These are phyloP conservation scores for Aspergillus homomorphus DNA, from an alignment of 495 filamentous ascomycete genomes.

Conservation along the genomic window DNA sequence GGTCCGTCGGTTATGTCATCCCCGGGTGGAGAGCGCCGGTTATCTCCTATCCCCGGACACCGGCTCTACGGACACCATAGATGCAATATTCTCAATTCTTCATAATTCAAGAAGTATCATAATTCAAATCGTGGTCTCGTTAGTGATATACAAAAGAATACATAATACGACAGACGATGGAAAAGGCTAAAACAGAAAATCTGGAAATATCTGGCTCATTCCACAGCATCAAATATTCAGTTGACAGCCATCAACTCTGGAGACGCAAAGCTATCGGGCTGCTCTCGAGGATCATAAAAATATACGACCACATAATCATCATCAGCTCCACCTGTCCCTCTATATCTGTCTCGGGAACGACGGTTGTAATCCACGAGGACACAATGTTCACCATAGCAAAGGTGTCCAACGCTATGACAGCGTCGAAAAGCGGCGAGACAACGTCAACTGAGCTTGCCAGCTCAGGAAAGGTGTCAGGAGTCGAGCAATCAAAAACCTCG, in stretches of 20 bases:
- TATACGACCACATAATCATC: neutral
- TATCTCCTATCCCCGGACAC: slow-evolving; percentile 17
- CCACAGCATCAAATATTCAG: neutral
- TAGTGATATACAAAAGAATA: neutral
- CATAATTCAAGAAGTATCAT: neutral
- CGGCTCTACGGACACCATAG: too few species aligned
- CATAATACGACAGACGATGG: neutral
- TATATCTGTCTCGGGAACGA: neutral
- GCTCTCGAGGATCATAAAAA: neutral
- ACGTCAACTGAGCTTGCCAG: too few species aligned
- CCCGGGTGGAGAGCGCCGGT: neutral
- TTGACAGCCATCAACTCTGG: neutral
- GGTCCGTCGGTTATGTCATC: slow-evolving; percentile 15
- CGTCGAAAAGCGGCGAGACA: neutral
- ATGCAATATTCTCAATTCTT: too few species aligned
- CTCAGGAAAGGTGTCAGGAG: neutral
- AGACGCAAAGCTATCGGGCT: neutral
- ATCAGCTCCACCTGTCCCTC: neutral
- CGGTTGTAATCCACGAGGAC: neutral
- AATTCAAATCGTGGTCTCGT: too few species aligned
- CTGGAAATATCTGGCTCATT: neutral
- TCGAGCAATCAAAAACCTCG: neutral
- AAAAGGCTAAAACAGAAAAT: neutral
- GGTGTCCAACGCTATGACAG: neutral
- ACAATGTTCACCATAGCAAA: neutral